Conservation (phyloP, 2,329 filamentous ascomycete genomes). For the Biscogniauxia sp. region DNA sequence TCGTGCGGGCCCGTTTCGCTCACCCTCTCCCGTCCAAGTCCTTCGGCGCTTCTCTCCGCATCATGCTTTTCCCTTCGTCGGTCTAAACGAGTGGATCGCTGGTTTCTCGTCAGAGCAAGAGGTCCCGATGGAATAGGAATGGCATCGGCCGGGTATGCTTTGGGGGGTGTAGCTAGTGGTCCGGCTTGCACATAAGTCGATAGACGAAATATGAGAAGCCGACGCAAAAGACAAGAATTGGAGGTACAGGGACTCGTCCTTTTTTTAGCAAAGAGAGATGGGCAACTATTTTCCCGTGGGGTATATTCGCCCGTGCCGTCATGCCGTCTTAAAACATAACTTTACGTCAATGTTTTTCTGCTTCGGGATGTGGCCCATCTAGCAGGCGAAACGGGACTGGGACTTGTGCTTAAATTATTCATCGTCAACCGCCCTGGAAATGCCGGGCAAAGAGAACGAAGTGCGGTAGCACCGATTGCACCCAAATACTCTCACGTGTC, state of each 20-base stretch:
- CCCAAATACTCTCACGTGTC: not conserved
- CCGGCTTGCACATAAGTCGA: not conserved
- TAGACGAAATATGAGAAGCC: not conserved
- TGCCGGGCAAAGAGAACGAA: not conserved
- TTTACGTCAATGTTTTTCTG: not conserved
- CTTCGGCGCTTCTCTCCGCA: slow-evolving; percentile 15
- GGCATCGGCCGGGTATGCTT: not conserved
- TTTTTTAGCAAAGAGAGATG: not conserved
- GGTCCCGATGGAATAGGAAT: not conserved
- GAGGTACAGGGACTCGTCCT: not conserved
- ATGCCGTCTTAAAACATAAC: not conserved
- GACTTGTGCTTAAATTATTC: not conserved
- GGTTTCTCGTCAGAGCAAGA: not conserved
- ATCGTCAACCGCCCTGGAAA: not conserved
- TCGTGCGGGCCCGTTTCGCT: slow-evolving; percentile 16
- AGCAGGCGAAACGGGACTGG: not conserved
- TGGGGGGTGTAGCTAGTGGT: not conserved
- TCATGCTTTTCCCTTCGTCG: slow-evolving; percentile 14
- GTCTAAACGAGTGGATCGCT: slow-evolving; percentile 5
- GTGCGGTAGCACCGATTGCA: not conserved
- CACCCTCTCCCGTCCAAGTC: slow-evolving; percentile 17
- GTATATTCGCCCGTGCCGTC: not conserved
- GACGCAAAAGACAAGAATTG: not conserved
- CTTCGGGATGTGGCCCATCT: not conserved
- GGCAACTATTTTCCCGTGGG: not conserved